A percentile compares a stretch with the other conserved stretches of the same genome.
These are phyloP conservation scores for Debaryomycetaceae sp. DNA, from an alignment of 1,139 yeast genomes.

Conservation along the genomic window DNA sequence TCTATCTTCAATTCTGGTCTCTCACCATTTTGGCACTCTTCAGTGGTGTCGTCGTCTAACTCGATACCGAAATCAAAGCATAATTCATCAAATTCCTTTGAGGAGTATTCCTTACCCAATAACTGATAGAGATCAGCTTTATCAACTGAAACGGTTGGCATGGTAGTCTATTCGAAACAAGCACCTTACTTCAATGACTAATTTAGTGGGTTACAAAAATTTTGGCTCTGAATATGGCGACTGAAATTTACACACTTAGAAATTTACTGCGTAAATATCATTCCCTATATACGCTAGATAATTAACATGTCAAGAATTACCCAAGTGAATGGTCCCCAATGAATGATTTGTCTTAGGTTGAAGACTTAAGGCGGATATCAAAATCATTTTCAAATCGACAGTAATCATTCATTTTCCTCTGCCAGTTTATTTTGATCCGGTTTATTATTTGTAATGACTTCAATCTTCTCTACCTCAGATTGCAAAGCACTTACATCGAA, in stretches of 20 bases:
- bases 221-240: conserved; percentile 1
- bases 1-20: conserved; percentile 97
- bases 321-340: no score
- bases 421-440: not conserved
- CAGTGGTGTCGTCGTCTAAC: conserved; percentile 92
- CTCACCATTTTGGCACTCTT: conserved; percentile 72
- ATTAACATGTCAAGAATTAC: not conserved
- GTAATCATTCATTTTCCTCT: no score
- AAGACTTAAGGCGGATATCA: no score
- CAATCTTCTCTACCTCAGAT: conserved; percentile 46
- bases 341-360: no score
- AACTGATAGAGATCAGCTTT: conserved; percentile 85
- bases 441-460: conserved; percentile 19
- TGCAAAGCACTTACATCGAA: conserved; percentile 48
- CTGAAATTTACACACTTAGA: not conserved
- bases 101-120: conserved; percentile 76
- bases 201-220: conserved; percentile 1
- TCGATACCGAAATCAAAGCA: conserved; percentile 98
- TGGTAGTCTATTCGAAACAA: conserved; percentile 21
- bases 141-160: conserved; percentile 98
- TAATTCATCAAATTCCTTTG: conserved; percentile 92
- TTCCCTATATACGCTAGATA: not conserved
- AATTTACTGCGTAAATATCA: not conserved
- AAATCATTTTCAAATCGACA: no score
- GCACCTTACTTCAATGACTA: conserved; percentile 3